Conservation (phyloP, 2,329 filamentous ascomycete genomes). For the Neopestalotiopsis sp. region DNA sequence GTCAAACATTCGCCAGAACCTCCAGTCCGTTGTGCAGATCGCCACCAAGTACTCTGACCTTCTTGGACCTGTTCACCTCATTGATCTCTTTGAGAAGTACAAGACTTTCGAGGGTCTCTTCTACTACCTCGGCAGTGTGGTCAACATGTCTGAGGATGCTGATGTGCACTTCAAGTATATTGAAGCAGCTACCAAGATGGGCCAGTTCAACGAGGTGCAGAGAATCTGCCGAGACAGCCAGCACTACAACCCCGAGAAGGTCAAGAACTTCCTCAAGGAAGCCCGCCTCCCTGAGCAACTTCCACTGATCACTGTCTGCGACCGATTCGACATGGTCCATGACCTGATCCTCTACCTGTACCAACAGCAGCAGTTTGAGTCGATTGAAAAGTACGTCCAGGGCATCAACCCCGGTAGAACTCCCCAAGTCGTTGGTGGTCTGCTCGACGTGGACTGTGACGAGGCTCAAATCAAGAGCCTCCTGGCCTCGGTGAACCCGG, state of each 20-base stretch:
- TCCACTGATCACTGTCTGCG: constrained; percentile 96
- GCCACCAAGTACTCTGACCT: constrained; percentile 98
- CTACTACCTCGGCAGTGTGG: constrained; percentile 97
- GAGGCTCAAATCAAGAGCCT: constrained; percentile 95
- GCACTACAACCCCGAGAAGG: constrained; percentile 89
- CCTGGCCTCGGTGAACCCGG: constrained; percentile 81
- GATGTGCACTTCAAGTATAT: constrained; percentile 99
- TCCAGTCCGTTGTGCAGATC: constrained; percentile 92
- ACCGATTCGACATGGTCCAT: constrained; percentile 99
- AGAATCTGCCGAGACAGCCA: constrained; percentile 95
- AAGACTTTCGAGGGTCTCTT: constrained; percentile 96
- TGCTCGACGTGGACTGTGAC: constrained; percentile 96
- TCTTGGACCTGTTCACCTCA: constrained; percentile 83
- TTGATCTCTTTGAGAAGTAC: constrained; percentile 96
- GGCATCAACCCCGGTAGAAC: constrained; percentile 91
- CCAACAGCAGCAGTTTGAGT: constrained; percentile 99
- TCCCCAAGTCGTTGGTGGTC: constrained; percentile 88
- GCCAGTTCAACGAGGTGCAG: constrained; percentile 94
- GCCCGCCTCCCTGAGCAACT: constrained; percentile 90
- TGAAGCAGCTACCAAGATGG: constrained; percentile 92
- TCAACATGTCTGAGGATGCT: constrained; percentile 93
- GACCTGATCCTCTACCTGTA: constrained; percentile 96
- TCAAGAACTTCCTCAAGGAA: constrained; percentile 99
- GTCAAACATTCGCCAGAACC: constrained; percentile 93
- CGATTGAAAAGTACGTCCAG: constrained; percentile 97